Evolutionary conservation across 495 filamentous ascomycete species (phyloP).

Genomic region (Penicillium longicatenatum): DNA sequence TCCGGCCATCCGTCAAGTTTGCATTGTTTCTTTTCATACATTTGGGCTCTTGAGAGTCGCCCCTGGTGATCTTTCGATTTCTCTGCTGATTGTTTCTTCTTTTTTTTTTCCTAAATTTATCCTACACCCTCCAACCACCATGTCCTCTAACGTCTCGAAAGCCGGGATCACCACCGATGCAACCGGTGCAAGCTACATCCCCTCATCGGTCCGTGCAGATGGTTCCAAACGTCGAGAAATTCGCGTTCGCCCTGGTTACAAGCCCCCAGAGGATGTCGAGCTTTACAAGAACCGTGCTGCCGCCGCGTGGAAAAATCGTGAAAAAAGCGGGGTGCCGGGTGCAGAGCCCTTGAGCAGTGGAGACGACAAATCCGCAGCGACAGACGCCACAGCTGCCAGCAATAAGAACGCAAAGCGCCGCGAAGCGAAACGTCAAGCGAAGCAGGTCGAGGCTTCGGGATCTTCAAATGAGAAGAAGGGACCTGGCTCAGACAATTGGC

Average conservation of each 20-base stretch:
- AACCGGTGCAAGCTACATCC: slow-evolving; percentile 84
- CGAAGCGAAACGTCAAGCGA: slow-evolving; percentile 87
- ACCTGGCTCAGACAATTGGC: slow-evolving; percentile 34
- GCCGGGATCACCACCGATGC: slow-evolving; percentile 77
- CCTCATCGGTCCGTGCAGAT: slow-evolving; percentile 81
- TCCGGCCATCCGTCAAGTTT: slow-evolving; percentile 28
- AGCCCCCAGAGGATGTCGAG: slow-evolving; percentile 93
- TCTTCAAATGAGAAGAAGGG: slow-evolving; percentile 43
- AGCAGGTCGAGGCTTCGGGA: slow-evolving; percentile 50
- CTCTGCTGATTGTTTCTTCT: neutral
- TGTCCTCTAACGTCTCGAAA: slow-evolving; percentile 32
- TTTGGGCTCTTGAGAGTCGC: slow-evolving; percentile 1
- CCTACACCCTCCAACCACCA: slow-evolving; percentile 10
- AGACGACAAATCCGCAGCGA: slow-evolving; percentile 43
- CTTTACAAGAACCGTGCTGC: slow-evolving; percentile 93
- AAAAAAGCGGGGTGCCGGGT: slow-evolving; percentile 76
- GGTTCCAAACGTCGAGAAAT: slow-evolving; percentile 90
- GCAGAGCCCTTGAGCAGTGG: slow-evolving; percentile 62
- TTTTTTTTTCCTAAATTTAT: neutral
- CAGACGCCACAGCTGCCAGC: slow-evolving; percentile 53
- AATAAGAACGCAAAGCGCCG: slow-evolving; percentile 95
- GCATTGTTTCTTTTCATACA: slow-evolving; percentile 1
- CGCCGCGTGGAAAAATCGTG: slow-evolving; percentile 81
- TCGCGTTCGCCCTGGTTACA: slow-evolving; percentile 88
- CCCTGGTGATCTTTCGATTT: slow-evolving; percentile 5